Base-by-base conservation (phyloP, 805 yeast genomes). In the Nakazawaea ishiwadae region DNA sequence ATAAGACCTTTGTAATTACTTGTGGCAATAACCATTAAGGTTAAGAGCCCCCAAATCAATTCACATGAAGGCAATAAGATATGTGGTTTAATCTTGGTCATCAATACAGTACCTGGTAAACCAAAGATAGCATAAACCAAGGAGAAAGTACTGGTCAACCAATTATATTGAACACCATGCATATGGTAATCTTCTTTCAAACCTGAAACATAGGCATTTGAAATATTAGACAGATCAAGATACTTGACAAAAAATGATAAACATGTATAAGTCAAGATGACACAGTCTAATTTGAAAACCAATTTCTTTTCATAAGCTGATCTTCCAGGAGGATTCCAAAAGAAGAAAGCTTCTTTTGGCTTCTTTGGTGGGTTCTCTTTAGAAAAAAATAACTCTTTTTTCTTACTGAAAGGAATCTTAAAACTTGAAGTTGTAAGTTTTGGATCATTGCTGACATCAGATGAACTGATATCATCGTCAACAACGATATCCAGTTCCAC, bases 191-290 rank as follows among this genome's bases (percentile, higher is more conserved):
- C 84, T 43, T 76, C 77, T 48, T 75, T 69, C 84, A 81, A 75
- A 8, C 86, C 86, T 9, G 78, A 68, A n/a, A 79, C 81, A 52
- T 79, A 80, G 2, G 86, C 84, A 50, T 75, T 71, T 24, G 71
- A 60, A 31, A 77, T 57, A 41, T 77, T 78, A 11, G 74, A 63
- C 50, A 80, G 65, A 55, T 79, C 85, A 24, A 81, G 65, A 53
- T 77, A 79, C 48, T 79, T 79, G 44, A 68, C 65, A 67, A 71
- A 69, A 47, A 69, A 69, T 2, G 65, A 51, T 27, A 68, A 55
- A 47, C 71, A 63, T 4, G 56, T 59, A 45, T 67, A 70, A 12
- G 72, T 60, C 37, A 69, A 54, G 21, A 69, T 62, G 49, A 51
- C 35, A 34, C 38, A 33, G 35, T 39, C 43, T 17, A 39, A 10